These are phyloP conservation scores for Sporothrix variecibatus DNA, from an alignment of 2,329 filamentous ascomycete species.

Conservation along the genomic window DNA sequence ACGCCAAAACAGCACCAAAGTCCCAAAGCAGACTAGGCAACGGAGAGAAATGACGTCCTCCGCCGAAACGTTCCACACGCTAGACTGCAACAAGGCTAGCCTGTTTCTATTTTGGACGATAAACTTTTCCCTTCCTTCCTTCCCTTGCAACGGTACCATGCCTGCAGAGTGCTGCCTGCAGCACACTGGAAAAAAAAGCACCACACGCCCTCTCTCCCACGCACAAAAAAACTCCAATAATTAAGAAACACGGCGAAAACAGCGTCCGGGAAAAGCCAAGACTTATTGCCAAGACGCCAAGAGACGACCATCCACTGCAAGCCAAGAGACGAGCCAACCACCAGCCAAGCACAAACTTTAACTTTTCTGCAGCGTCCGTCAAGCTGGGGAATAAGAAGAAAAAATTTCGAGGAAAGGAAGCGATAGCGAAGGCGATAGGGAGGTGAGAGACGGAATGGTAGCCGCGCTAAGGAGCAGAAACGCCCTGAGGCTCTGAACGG, in stretches of 20 bases:
- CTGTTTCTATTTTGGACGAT: conserved; percentile 32
- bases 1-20: conserved; percentile 16
- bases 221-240: conserved; percentile 10
- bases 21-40: conserved; percentile 11
- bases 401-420: neutral
- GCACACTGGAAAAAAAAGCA: conserved; percentile 8
- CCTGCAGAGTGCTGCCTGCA: conserved; percentile 16
- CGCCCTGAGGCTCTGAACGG: neutral
- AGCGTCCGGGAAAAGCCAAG: conserved; percentile 18
- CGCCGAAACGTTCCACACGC: conserved; percentile 6
- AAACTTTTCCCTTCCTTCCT: conserved; percentile 30
- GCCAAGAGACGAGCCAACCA: conserved; percentile 11
- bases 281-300: conserved; percentile 19
- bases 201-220: neutral
- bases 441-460: neutral
- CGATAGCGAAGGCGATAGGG: neutral
- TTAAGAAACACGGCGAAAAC: neutral
- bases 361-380: conserved; percentile 5
- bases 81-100: conserved; percentile 2
- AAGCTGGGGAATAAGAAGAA: neutral
- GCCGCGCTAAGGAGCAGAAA: too few relatives aligned
- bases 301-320: neutral
- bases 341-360: conserved; percentile 4
- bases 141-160: conserved; percentile 19
- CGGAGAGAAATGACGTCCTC: conserved; percentile 25